Conservation (phyloP, 1,284 basidiomycete species). For the Tilletia walkeri region DNA sequence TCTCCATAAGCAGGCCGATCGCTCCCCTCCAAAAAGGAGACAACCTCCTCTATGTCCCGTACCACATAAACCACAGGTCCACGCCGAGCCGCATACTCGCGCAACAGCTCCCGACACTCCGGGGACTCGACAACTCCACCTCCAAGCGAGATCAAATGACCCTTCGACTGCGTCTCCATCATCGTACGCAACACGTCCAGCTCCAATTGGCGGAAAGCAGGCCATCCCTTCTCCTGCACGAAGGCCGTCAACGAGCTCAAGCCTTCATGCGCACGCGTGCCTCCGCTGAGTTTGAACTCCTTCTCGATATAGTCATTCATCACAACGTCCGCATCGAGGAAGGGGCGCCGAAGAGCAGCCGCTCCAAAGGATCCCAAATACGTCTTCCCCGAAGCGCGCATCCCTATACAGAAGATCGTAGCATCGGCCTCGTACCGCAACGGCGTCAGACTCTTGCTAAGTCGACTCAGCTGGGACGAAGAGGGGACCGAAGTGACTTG, state of each 20-base stretch:
- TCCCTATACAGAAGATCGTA: slow-evolving; percentile 83
- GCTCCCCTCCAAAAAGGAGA: slow-evolving; percentile 82
- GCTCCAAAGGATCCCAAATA: slow-evolving; percentile 80
- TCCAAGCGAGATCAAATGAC: slow-evolving; percentile 69
- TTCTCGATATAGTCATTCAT: slow-evolving; percentile 65
- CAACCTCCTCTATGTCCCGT: slow-evolving; percentile 70
- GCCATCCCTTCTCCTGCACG: slow-evolving; percentile 75
- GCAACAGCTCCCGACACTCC: slow-evolving; percentile 64
- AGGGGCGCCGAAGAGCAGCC: slow-evolving; percentile 70
- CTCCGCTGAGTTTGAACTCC: background rate
- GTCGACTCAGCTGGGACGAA: slow-evolving; percentile 22
- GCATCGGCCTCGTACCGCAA: slow-evolving; percentile 60
- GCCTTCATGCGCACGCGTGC: background rate
- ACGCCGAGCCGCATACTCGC: slow-evolving; percentile 65
- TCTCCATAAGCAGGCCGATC: slow-evolving; percentile 69
- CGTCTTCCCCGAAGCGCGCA: slow-evolving; percentile 96
- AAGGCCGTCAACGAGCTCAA: slow-evolving; percentile 70
- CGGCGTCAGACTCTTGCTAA: slow-evolving; percentile 34
- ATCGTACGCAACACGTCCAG: slow-evolving; percentile 55
- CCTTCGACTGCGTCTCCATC: slow-evolving; percentile 55
- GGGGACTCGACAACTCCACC: slow-evolving; percentile 90
- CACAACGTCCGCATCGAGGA: slow-evolving; percentile 81
- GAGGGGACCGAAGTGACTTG: slow-evolving; percentile 20
- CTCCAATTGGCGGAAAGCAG: slow-evolving; percentile 67
- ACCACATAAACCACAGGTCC: slow-evolving; percentile 73